Evolutionary conservation across 2,329 filamentous ascomycete species (phyloP).

Genomic region (Corniculantispora saksenae): DNA sequence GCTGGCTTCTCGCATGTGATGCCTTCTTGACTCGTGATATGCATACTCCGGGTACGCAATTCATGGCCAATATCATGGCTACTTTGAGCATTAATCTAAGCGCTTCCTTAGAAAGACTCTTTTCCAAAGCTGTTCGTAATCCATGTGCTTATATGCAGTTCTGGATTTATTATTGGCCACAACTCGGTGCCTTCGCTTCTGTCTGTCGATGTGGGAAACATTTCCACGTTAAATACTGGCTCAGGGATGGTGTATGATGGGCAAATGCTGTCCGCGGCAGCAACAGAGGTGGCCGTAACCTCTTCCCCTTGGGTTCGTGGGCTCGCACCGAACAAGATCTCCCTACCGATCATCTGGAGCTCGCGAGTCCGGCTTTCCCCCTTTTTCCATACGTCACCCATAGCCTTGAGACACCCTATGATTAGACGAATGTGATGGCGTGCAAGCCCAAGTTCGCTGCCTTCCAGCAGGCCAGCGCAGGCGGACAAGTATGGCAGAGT

Average conservation of each 20-base stretch:
- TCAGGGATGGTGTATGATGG: background rate
- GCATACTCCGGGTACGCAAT: too few species aligned
- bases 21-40: too few species aligned
- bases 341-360: background rate
- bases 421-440: background rate
- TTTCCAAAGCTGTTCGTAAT: background rate
- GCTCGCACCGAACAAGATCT: background rate
- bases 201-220: background rate
- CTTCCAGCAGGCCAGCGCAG: background rate
- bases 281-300: background rate
- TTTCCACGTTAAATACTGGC: background rate
- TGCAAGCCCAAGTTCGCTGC: background rate
- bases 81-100: too few species aligned
- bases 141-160: background rate
- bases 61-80: too few species aligned
- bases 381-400: background rate
- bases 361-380: background rate
- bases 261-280: background rate
- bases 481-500: background rate
- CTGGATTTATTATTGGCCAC: background rate
- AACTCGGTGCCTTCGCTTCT: background rate
- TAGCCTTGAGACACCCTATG: background rate
- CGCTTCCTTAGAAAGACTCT: too few species aligned
- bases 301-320: background rate
- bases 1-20: too few species aligned